Conservation (phyloP, 306 rosid genomes). For the Erythrophleum fordii region DNA sequence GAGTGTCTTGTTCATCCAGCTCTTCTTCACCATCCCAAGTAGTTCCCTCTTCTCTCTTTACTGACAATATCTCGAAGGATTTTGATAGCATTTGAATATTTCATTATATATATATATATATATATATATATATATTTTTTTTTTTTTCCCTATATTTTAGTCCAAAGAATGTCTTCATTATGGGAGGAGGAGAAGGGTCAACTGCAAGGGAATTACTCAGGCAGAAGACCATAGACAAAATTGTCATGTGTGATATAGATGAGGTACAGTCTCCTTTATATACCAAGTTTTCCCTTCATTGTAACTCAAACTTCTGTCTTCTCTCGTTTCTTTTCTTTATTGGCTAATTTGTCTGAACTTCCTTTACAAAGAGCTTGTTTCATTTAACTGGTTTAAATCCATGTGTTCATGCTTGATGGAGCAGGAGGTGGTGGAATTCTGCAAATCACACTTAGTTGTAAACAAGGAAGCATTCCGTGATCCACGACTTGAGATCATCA, state of each 20-base stretch:
- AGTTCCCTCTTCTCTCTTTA: constrained; percentile 31
- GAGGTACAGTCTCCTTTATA: constrained; percentile 52
- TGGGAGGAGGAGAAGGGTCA: constrained; percentile 99
- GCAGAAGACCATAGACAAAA: constrained; percentile 81
- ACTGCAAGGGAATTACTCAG: constrained; percentile 95
- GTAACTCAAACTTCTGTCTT: not conserved
- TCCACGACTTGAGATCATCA: constrained; percentile 76
- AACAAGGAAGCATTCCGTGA: constrained; percentile 91
- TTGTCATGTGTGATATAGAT: constrained; percentile 96
- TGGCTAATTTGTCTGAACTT: not conserved
- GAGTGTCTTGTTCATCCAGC: constrained; percentile 96
- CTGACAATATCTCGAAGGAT: not conserved
- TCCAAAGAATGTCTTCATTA: constrained; percentile 78
- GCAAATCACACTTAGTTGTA: constrained; percentile 82
- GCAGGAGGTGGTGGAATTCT: constrained; percentile 95
- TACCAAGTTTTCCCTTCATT: not conserved
- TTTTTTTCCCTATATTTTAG: constrained; percentile 49
- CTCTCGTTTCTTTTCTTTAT: not conserved
- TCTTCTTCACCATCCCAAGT: constrained; percentile 87
- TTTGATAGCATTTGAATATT: not conserved
- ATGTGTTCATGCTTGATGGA: constrained; percentile 30
- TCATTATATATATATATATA: too few relatives aligned
- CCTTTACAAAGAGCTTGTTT: not conserved
- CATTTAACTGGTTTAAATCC: not conserved
- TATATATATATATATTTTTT: not conserved